Base-by-base conservation (phyloP, 805 yeast genomes). In the Zygosaccharomyces lentus region DNA sequence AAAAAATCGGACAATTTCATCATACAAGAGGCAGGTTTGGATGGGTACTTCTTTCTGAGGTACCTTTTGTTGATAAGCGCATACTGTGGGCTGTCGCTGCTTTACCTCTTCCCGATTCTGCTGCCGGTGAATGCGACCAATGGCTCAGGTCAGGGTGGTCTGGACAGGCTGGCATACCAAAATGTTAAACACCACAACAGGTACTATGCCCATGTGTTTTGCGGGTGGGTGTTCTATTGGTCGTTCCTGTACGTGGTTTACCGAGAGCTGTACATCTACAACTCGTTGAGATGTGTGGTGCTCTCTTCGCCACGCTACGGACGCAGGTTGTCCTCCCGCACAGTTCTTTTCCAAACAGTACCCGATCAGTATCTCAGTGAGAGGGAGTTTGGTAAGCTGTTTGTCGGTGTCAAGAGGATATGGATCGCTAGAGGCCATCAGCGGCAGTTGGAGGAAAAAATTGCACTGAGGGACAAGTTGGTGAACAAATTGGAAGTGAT, bases 11-110 rank as follows among this genome's bases (percentile, higher is more conserved):
- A 86, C 46, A 70, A 84, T 39, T 86, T 86, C 59, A 73, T 90
- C 45, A 78, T 91, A 48, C 81, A 83, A 53, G 95, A 91, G 58
- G 84, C 93, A 16, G 98, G 97, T 13, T 63, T 91, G n/a, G 98
- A 91, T 62, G 97, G 96, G 4, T 91, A 87, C 69, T 82, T 93
- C 61, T 91, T 90, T 64, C 68, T 89, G 50, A 74, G 99, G 53
- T 93, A 85, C 61, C 65, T 93, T 24, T 73, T 77, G 41, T 58
- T 84, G 30, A 69, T 87, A 51, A 69, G 77, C 9, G 49, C 70
- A 5, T 61, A 80, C 34, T 78, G 81, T 47, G 72, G 80, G 1
- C 68, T 80, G 36, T 85, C 87, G 4, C 64, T 79, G 45, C 25
- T 76, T 3, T 55, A 80, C 24, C 69, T 80, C 6, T 80, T 77